These are phyloP conservation scores for Dictyostelium citrinum DNA, from an alignment of 78 protist species.

Conservation along the genomic window DNA sequence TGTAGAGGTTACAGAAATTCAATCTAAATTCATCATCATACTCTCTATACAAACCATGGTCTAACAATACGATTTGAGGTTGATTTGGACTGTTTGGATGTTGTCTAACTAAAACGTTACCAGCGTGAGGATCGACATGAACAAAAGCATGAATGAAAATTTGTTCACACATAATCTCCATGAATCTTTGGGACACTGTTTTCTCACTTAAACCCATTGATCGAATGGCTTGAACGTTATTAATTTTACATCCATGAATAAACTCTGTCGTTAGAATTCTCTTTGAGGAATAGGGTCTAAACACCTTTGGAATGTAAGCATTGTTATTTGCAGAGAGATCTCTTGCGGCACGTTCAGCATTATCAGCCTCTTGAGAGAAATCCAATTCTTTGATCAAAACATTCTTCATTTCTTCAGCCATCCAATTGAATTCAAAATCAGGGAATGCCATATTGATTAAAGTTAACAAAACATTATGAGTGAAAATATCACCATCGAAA, in stretches of 20 bases:
- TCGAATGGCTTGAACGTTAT: background rate
- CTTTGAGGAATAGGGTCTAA: background rate
- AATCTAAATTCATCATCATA: constrained; percentile 27
- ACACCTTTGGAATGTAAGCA: constrained; percentile 52
- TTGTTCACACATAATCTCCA: constrained; percentile 36
- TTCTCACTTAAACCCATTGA: constrained; percentile 33
- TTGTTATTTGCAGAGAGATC: background rate
- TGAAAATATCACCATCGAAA: constrained; percentile 9
- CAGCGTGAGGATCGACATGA: constrained; percentile 74
- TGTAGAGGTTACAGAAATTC: constrained; percentile 12
- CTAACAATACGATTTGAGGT: constrained; percentile 52
- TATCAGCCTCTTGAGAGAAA: constrained; percentile 69
- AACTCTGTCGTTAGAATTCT: constrained; percentile 70
- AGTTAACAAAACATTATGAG: background rate
- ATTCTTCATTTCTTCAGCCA: constrained; percentile 53
- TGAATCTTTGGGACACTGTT: background rate
- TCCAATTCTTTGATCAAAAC: constrained; percentile 54
- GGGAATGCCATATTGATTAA: constrained; percentile 7
- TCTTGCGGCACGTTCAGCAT: constrained; percentile 11
- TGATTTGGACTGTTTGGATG: background rate
- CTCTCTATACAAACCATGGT: constrained; percentile 72
- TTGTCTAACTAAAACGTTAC: constrained; percentile 52
- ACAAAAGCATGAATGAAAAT: constrained; percentile 80
- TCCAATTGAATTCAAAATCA: constrained; percentile 70
- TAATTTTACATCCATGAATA: constrained; percentile 76